Evolutionary conservation across 805 yeast species (phyloP).

Genomic region (Lipomyces yamanashiensis): DNA sequence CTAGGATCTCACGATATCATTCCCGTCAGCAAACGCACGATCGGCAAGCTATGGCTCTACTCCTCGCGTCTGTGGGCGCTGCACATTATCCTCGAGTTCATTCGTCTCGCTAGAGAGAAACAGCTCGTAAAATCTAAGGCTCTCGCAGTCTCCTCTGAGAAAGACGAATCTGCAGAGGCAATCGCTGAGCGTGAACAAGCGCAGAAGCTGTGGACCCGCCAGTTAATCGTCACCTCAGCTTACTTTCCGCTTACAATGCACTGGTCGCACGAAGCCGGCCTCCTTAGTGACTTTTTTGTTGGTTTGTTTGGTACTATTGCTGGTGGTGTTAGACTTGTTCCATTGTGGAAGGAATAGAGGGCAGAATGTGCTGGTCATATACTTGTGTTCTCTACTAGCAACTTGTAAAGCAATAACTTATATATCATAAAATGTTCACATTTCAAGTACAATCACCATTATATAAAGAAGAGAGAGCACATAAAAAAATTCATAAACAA

Average conservation of each 20-base stretch:
- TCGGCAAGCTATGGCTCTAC: constrained; percentile 46
- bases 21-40: constrained; percentile 39
- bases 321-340: constrained; percentile 37
- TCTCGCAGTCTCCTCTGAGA: not conserved
- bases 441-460: not conserved
- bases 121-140: constrained; percentile 1
- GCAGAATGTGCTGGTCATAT: constrained; percentile 4
- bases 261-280: constrained; percentile 49
- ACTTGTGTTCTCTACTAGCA: not conserved
- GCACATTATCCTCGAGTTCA: constrained; percentile 47
- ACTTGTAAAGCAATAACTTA: not conserved
- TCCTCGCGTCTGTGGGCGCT: constrained; percentile 49
- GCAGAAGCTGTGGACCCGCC: constrained; percentile 34
- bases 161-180: not conserved
- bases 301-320: constrained; percentile 50
- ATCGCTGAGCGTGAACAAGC: constrained; percentile 5
- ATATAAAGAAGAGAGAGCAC: not conserved
- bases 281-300: constrained; percentile 43
- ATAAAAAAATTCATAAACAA: not conserved
- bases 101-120: constrained; percentile 33
- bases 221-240: constrained; percentile 46
- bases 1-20: constrained; percentile 47
- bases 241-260: constrained; percentile 51
- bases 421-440: not conserved
- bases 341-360: constrained; percentile 31